Evolutionary conservation across 768 basidiomycete genomes (phyloP).

Genomic region (Suillus fuscotomentosus): DNA sequence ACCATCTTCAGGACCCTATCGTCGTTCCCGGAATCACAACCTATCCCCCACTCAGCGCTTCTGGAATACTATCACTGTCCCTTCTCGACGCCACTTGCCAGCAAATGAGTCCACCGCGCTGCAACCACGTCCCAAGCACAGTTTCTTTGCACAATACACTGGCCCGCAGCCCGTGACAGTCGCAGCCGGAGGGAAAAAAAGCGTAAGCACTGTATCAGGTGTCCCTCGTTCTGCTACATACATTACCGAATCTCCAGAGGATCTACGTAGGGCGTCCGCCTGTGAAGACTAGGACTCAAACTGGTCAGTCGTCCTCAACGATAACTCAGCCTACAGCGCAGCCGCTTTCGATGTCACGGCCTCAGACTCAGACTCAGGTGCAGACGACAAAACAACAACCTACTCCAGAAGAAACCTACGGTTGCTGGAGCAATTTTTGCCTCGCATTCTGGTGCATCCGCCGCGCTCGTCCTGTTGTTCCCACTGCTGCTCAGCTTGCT

Average conservation of each 20-base stretch:
- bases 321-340: neutral
- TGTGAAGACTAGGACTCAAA: neutral
- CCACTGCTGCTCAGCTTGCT: neutral
- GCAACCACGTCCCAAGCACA: neutral
- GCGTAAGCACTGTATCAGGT: neutral
- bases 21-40: neutral
- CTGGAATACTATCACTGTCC: neutral
- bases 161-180: neutral
- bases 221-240: neutral
- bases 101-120: neutral
- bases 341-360: neutral
- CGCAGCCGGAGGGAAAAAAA: neutral
- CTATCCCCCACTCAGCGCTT: neutral
- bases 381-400: neutral
- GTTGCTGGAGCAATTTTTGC: neutral
- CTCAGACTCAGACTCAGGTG: neutral
- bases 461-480: neutral
- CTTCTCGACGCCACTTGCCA: neutral
- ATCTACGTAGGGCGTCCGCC: neutral
- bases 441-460: neutral
- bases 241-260: neutral
- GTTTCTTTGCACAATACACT: neutral
- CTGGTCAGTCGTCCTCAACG: neutral
- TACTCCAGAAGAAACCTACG: neutral
- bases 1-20: neutral